Conservation (phyloP, 495 filamentous ascomycete species). For the Neurospora intermedia region DNA sequence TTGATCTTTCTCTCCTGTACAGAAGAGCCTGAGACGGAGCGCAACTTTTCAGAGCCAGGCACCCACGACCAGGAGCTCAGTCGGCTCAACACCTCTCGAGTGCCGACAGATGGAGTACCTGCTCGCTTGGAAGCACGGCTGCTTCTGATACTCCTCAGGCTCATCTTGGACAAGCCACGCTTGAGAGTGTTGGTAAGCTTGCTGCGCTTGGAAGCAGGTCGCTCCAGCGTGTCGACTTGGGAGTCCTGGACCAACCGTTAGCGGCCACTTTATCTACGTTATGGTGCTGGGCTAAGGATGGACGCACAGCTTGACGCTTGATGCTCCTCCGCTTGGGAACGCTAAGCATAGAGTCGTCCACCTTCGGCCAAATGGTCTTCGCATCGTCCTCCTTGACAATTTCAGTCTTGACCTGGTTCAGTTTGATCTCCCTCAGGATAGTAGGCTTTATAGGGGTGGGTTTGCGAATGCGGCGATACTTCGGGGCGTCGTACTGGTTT, state of each 20-base stretch:
- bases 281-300: background rate
- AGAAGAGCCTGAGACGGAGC: background rate
- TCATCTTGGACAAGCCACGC: constrained; percentile 2
- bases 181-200: constrained; percentile 1
- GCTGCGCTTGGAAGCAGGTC: constrained; percentile 8
- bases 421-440: background rate
- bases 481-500: background rate
- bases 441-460: background rate
- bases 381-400: background rate
- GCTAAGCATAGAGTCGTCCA: background rate
- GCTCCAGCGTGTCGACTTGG: background rate
- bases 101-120: background rate
- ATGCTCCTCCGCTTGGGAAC: background rate
- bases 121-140: background rate
- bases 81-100: constrained; percentile 1
- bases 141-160: background rate
- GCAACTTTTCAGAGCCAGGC: background rate
- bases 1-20: constrained; percentile 7
- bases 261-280: background rate
- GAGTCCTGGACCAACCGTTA: background rate
- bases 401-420: background rate
- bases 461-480: background rate
- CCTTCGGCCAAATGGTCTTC: background rate
- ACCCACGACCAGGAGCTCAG: constrained; percentile 1
- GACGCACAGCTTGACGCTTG: background rate